Conservation (phyloP, 208 protist genomes). For the Porcisia hertigi region DNA sequence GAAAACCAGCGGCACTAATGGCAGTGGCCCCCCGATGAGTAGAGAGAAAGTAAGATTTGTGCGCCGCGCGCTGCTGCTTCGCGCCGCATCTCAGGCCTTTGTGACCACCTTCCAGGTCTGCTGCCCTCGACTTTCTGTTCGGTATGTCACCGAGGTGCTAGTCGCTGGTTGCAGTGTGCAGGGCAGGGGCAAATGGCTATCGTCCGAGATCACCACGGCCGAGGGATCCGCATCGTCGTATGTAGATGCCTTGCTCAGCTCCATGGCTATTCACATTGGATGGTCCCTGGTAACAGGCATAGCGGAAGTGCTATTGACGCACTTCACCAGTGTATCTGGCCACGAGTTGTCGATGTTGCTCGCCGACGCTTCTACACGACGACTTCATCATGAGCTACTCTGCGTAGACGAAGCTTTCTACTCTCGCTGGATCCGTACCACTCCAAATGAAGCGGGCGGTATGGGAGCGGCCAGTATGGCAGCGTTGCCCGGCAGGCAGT, state of each 20-base stretch:
- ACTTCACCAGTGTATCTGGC: constrained; percentile 1
- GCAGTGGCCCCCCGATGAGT: too few species aligned
- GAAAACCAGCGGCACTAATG: neutral
- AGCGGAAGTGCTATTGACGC: constrained; percentile 23
- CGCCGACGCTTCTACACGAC: constrained; percentile 26
- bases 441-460: neutral
- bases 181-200: neutral
- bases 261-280: constrained; percentile 20
- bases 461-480: neutral
- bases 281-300: constrained; percentile 18
- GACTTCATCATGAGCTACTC: constrained; percentile 35
- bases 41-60: neutral
- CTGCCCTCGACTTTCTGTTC: constrained; percentile 22
- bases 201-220: neutral
- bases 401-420: constrained; percentile 62
- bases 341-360: constrained; percentile 18
- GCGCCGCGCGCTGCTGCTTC: constrained; percentile 21
- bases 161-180: constrained; percentile 11
- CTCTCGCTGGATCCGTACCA: constrained; percentile 31
- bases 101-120: constrained; percentile 22
- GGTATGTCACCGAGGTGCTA: constrained; percentile 19
- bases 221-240: neutral
- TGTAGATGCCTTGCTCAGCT: constrained; percentile 22
- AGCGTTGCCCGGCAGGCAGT: neutral
- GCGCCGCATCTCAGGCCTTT: constrained; percentile 17